Evolutionary conservation across 108 stramenopile genomes (phyloP), one percentile per base, ranked within the genome.

Genomic region (Schizochytrium sp.): DNA sequence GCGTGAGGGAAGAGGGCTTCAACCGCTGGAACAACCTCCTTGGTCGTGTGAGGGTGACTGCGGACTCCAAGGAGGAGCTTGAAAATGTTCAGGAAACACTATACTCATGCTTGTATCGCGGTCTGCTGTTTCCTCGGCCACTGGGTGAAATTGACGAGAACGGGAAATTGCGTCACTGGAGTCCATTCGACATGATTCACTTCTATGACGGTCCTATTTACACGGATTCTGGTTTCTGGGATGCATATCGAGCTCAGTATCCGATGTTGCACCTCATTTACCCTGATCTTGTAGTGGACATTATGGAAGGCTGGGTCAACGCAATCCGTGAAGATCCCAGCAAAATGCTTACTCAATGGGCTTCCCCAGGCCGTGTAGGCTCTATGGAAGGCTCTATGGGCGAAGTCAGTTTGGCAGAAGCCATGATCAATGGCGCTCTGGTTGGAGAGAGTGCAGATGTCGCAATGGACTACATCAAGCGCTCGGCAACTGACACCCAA

Each of bases 171-270:
- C 47, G 72, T 3, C 91, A 91, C 58, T 91, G 72, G 57, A 69
- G 61, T 7, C 91, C 91, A 7, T 91, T 88, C 87, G 8, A 13
- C 3, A 28, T 28, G 44, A 58, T 72, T 12, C 8, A 56, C 41
- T 44, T 88, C 8, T 73, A 40, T 50, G 7, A 56, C 3, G 91
- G 91, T 15, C 40, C 55, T 4, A 45, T 91, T 17, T 60, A 72
- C 40, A 91, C 91, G 4, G 91, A 91, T 60, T 89, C 88, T 41
- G 91, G 91, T 2, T 89, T 91, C 42, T 91, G 91, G 91, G 91
- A 91, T 55, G 89, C 91, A 2, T 91, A 89, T 47, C 76, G 91
- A 3, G 89, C 91, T 38, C 89, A 89, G 50, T 91, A 91, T 50
- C 89, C 91, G 0, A 41, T 91, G 53, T 60, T 91, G 28, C 38